Conservation (phyloP, 2,329 filamentous ascomycete species). For the Leptographium galeiforme region DNA sequence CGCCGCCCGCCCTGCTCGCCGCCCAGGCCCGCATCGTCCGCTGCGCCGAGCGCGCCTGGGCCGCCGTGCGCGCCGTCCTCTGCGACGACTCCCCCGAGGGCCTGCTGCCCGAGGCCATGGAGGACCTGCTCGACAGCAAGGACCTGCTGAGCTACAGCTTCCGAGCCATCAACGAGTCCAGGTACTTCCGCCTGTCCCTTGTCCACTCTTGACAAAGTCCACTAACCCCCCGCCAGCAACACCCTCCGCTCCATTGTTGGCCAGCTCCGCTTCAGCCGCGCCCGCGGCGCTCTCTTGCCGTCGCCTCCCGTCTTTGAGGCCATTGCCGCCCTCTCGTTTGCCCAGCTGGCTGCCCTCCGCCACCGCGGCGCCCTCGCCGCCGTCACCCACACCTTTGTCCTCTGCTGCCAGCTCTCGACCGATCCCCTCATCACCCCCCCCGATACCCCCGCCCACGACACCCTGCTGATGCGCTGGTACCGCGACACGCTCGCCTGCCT, state of each 20-base stretch:
- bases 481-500: conserved; percentile 57
- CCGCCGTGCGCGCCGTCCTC: conserved; percentile 58
- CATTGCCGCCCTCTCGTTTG: conserved; percentile 65
- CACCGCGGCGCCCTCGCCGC: conserved; percentile 91
- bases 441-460: conserved; percentile 20
- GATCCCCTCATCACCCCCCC: conserved; percentile 23
- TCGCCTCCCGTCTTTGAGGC: conserved; percentile 42
- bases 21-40: conserved; percentile 43
- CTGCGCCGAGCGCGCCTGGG: conserved; percentile 61
- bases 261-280: conserved; percentile 35
- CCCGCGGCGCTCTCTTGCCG: conserved; percentile 31
- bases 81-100: conserved; percentile 95
- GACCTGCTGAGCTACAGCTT: conserved; percentile 91
- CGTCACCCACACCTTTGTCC: conserved; percentile 74
- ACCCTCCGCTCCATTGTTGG: conserved; percentile 51
- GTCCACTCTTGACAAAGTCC: neutral
- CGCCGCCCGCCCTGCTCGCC: conserved; percentile 21
- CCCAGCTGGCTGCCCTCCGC: conserved; percentile 67
- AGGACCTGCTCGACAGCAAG: conserved; percentile 65
- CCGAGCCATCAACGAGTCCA: conserved; percentile 87
- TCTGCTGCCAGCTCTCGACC: conserved; percentile 57
- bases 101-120: conserved; percentile 63
- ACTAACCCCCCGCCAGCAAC: conserved; percentile 35
- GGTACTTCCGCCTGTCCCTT: conserved; percentile 37
- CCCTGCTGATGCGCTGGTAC: conserved; percentile 58